These are phyloP conservation scores for Phylloporus arenicola DNA, from an alignment of 768 basidiomycete species.

Conservation along the genomic window DNA sequence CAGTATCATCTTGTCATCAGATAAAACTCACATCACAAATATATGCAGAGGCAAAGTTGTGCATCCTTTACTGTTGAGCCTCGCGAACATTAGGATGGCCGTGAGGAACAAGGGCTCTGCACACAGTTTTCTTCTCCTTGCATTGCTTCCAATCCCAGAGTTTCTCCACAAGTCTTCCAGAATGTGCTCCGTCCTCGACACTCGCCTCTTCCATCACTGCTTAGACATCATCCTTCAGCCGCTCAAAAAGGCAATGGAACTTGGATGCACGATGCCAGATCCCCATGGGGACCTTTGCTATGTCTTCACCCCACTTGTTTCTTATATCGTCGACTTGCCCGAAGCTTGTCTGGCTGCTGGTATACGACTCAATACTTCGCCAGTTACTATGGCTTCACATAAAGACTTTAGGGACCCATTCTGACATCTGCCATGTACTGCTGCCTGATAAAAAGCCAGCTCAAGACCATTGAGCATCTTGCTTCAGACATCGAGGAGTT, in stretches of 20 bases:
- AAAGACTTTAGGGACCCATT: background rate
- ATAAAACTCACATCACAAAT: too few species aligned
- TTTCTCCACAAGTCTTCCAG: background rate
- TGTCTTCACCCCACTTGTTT: background rate
- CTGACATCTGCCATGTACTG: background rate
- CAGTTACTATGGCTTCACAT: background rate
- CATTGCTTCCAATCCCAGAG: background rate
- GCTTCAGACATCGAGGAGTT: too few species aligned
- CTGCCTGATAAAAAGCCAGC: background rate
- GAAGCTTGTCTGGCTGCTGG: background rate
- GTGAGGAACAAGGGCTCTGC: background rate
- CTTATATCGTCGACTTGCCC: background rate
- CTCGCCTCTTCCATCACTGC: background rate
- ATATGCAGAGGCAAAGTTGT: too few species aligned
- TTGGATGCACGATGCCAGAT: background rate
- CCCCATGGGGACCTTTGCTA: background rate
- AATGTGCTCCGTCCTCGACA: background rate
- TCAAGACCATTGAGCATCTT: background rate
- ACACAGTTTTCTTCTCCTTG: background rate
- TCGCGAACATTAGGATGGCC: too few species aligned
- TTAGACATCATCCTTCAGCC: background rate
- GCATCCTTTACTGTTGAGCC: too few species aligned
- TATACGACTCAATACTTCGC: background rate
- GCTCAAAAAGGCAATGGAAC: background rate
- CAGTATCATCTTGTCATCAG: too few species aligned